Evolutionary conservation across 805 yeast species (phyloP).

Genomic region (Kodamaea laetipori): DNA sequence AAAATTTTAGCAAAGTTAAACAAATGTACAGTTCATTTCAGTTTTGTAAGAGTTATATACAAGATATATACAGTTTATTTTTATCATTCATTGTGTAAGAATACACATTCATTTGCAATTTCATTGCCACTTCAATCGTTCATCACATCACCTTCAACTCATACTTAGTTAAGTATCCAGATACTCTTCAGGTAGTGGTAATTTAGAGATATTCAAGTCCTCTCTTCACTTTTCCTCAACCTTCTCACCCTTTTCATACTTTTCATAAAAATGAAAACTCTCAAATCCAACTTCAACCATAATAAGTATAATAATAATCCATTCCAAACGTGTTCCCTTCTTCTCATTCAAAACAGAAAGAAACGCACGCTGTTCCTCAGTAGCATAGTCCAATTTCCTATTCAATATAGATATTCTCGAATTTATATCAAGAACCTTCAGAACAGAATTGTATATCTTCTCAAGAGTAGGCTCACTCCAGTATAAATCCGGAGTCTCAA

Average conservation of each 20-base stretch:
- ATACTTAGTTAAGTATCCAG: too few species aligned
- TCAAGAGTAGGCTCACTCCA: slow-evolving; percentile 92
- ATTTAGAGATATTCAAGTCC: too few species aligned
- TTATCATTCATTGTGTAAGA: too few species aligned
- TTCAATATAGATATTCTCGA: slow-evolving; percentile 80
- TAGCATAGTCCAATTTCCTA: slow-evolving; percentile 84
- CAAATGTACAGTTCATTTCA: too few species aligned
- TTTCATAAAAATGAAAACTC: slow-evolving; percentile 67
- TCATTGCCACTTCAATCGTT: too few species aligned
- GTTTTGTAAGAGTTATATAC: too few species aligned
- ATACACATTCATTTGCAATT: too few species aligned
- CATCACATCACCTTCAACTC: too few species aligned
- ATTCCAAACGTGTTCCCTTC: slow-evolving; percentile 75
- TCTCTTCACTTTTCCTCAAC: neutral
- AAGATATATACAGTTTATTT: too few species aligned
- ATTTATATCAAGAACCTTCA: slow-evolving; percentile 70
- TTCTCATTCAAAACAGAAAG: slow-evolving; percentile 74
- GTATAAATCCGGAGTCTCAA: slow-evolving; percentile 89
- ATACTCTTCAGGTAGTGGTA: too few species aligned
- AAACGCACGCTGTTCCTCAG: slow-evolving; percentile 82
- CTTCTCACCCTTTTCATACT: neutral
- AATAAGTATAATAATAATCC: slow-evolving; percentile 84
- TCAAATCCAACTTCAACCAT: slow-evolving; percentile 87
- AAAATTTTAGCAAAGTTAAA: too few species aligned
- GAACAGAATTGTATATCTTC: slow-evolving; percentile 67